These are phyloP conservation scores for Fulvia fulva DNA, from an alignment of 2,329 filamentous ascomycete species.

Conservation along the genomic window DNA sequence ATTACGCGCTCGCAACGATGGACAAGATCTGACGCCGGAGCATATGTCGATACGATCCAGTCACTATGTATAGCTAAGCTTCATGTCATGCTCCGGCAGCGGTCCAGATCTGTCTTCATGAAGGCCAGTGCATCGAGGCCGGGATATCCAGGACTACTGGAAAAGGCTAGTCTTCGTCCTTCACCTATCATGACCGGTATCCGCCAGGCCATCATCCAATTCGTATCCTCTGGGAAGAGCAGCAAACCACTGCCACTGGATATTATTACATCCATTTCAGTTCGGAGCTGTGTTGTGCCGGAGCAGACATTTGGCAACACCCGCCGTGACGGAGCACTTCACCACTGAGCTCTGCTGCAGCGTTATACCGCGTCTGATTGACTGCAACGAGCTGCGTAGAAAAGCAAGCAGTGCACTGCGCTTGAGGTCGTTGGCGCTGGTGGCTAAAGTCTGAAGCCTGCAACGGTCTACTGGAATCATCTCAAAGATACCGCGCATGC, in stretches of 20 bases:
- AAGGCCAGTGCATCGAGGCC: not conserved
- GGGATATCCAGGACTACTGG: not conserved
- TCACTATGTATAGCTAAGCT: not conserved
- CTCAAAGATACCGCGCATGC: no score
- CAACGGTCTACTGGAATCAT: no score
- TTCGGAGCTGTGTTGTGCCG: not conserved
- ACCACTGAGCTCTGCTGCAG: not conserved
- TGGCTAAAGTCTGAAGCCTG: no score
- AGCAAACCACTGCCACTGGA: not conserved
- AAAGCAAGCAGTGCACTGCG: no score
- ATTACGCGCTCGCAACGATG: not conserved
- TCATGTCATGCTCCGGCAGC: not conserved
- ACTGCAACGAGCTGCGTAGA: no score
- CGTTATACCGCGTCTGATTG: not conserved
- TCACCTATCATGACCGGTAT: not conserved
- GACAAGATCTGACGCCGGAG: not conserved
- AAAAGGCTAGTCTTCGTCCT: not conserved
- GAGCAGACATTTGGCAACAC: not conserved
- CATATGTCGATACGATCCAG: not conserved
- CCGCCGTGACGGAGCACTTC: not conserved
- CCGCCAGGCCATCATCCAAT: not conserved
- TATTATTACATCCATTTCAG: not conserved
- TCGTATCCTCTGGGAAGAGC: not conserved
- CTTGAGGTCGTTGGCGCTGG: no score
- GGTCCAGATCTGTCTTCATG: not conserved